A percentile compares a stretch with the other conserved stretches of the same genome.
Evolutionary conservation across 768 basidiomycete genomes (phyloP).

Genomic region (Lentinula raphanica): DNA sequence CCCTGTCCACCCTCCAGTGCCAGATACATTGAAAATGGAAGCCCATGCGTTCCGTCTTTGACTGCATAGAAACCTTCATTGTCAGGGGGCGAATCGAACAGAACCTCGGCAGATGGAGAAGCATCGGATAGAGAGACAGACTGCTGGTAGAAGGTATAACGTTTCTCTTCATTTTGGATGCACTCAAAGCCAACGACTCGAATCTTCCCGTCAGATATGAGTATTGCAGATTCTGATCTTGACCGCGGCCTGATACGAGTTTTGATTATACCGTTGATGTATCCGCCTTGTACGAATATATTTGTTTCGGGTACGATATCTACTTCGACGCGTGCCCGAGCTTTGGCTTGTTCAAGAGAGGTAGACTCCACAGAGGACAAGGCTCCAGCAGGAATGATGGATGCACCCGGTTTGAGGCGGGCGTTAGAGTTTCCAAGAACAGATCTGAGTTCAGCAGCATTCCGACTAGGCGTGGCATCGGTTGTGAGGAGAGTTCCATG

Average conservation of each 20-base stretch:
- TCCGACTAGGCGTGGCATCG: slow-evolving; percentile 43
- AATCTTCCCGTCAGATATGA: slow-evolving; percentile 71
- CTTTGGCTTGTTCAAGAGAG: slow-evolving; percentile 65
- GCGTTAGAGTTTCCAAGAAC: slow-evolving; percentile 60
- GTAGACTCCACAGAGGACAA: slow-evolving; percentile 25
- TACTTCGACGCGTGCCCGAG: slow-evolving; percentile 72
- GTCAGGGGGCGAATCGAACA: slow-evolving; percentile 44
- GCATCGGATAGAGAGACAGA: slow-evolving; percentile 49
- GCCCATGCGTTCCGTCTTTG: slow-evolving; percentile 56
- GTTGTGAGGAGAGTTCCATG: slow-evolving; percentile 51
- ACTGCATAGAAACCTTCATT: slow-evolving; percentile 59
- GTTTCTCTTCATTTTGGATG: slow-evolving; percentile 46
- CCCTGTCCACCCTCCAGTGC: slow-evolving; percentile 51
- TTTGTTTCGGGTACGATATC: slow-evolving; percentile 76
- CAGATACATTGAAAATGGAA: slow-evolving; percentile 72
- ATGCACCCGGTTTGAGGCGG: slow-evolving; percentile 49
- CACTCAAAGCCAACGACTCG: slow-evolving; percentile 84
- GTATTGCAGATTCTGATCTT: slow-evolving; percentile 52
- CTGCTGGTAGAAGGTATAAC: slow-evolving; percentile 80
- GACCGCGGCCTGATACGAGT: slow-evolving; percentile 53
- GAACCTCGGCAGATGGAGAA: slow-evolving; percentile 36
- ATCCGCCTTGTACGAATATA: slow-evolving; percentile 73
- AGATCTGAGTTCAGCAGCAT: slow-evolving; percentile 51
- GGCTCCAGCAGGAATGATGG: slow-evolving; percentile 28
- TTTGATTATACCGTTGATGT: slow-evolving; percentile 64